Conservation (phyloP, 345 rosid genomes). For the Gossypium bickii region DNA sequence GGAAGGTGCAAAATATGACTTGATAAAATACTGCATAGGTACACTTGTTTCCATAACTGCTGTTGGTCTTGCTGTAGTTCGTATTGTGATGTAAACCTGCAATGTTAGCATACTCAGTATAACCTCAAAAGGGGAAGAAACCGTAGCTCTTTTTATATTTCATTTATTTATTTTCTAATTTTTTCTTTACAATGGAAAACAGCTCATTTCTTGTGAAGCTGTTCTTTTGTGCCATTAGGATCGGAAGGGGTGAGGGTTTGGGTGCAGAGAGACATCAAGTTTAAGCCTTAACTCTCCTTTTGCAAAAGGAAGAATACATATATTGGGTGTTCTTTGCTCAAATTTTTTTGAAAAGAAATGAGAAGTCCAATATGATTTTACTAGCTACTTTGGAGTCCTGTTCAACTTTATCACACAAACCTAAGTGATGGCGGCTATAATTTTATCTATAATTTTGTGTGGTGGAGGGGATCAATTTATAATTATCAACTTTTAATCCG, state of each 20-base stretch:
- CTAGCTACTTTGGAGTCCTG: neutral
- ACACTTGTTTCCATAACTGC: constrained; percentile 80
- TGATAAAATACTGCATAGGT: constrained; percentile 87
- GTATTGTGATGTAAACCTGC: constrained; percentile 52
- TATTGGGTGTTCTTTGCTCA: neutral
- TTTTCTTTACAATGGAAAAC: neutral
- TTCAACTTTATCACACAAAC: neutral
- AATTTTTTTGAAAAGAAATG: neutral
- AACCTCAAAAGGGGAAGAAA: neutral
- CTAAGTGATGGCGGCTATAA: too few species aligned
- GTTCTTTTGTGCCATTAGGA: neutral
- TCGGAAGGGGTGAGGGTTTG: neutral
- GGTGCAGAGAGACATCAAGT: too few species aligned
- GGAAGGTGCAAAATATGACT: constrained; percentile 85
- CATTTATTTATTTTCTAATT: too few species aligned
- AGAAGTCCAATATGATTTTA: neutral
- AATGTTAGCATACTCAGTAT: neutral
- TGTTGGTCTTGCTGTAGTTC: constrained; percentile 77
- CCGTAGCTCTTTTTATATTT: neutral
- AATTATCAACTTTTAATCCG: too few species aligned
- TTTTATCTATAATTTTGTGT: too few species aligned
- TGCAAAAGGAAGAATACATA: neutral
- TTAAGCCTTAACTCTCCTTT: neutral
- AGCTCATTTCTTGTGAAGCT: constrained; percentile 20
- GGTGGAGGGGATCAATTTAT: too few species aligned